Evolutionary conservation across 192 early-diverging fungal genomes (phyloP).

Genomic region (Jimgerdemannia flammicorona): DNA sequence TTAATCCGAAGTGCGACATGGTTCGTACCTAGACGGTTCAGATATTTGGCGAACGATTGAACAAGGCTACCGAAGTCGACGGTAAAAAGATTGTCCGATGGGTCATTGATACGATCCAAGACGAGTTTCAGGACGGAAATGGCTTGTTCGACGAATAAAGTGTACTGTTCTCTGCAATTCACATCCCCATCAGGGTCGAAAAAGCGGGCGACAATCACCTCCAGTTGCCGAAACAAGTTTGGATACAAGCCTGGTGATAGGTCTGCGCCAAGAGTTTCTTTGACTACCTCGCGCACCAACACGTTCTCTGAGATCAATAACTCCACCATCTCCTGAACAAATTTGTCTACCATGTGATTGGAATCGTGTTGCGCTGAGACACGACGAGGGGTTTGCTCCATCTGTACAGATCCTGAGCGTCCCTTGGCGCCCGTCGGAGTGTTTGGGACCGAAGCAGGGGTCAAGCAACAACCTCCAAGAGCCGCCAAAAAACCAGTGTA

Average conservation of each 20-base stretch:
- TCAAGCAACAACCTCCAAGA: constrained; percentile 64
- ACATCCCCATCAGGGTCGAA: constrained; percentile 60
- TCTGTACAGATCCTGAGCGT: background rate
- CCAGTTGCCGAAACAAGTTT: constrained; percentile 53
- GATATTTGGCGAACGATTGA: constrained; percentile 62
- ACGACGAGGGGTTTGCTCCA: background rate
- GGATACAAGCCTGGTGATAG: constrained; percentile 62
- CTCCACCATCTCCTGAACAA: constrained; percentile 67
- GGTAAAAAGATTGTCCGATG: constrained; percentile 49
- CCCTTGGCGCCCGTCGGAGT: background rate
- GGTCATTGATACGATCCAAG: constrained; percentile 64
- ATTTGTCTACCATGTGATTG: constrained; percentile 59
- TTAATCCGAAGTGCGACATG: constrained; percentile 62
- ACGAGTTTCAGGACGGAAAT: constrained; percentile 71
- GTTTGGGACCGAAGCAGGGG: background rate
- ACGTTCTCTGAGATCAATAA: constrained; percentile 72
- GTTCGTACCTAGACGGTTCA: constrained; percentile 57
- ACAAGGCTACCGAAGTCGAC: constrained; percentile 72
- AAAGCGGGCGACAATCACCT: constrained; percentile 50
- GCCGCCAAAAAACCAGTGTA: constrained; percentile 82
- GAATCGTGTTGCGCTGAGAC: constrained; percentile 26
- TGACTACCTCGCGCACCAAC: constrained; percentile 68
- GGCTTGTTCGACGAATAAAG: constrained; percentile 70
- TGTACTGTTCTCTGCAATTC: constrained; percentile 39
- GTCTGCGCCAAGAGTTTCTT: constrained; percentile 78